Evolutionary conservation across 176 grass and related monocot species (phyloP).

Genomic region (Chloris gayana): DNA sequence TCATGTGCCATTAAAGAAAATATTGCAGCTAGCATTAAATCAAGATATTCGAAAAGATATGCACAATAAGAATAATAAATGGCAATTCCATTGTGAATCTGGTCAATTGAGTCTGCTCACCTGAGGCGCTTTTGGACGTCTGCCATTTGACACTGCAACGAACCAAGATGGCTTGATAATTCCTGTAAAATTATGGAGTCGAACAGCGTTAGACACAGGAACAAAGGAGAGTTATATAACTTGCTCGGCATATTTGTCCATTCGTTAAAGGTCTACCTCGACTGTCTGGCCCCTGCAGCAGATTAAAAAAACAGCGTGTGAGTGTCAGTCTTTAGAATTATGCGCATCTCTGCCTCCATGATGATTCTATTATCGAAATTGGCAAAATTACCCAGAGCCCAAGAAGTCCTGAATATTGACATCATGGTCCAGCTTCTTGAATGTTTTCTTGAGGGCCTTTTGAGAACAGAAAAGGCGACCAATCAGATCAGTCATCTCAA

Average conservation of each 20-base stretch:
- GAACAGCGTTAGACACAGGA: neutral
- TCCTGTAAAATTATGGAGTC: conserved; percentile 50
- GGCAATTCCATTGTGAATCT: neutral
- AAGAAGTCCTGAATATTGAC: conserved; percentile 86
- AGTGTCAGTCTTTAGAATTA: conserved; percentile 23
- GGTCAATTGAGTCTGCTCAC: conserved; percentile 39
- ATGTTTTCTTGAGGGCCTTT: conserved; percentile 79
- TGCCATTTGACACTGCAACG: conserved; percentile 65
- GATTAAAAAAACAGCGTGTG: conserved; percentile 33
- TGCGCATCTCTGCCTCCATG: neutral
- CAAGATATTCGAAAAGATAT: conserved; percentile 31
- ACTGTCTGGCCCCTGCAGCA: conserved; percentile 65
- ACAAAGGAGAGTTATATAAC: conserved; percentile 18
- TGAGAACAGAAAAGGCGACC: conserved; percentile 28
- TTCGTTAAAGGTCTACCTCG: conserved; percentile 50
- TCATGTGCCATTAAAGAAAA: conserved; percentile 38
- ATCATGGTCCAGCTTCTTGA: conserved; percentile 89
- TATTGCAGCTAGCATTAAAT: conserved; percentile 27
- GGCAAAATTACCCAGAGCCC: conserved; percentile 62
- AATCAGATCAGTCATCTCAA: conserved; percentile 27
- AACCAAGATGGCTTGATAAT: conserved; percentile 55
- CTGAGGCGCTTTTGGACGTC: conserved; percentile 66
- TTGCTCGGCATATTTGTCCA: neutral
- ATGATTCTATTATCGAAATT: neutral
- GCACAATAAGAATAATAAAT: neutral